Percentiles rank a stretch among this genome's conserved stretches.
Evolutionary conservation across 2,329 filamentous ascomycete species (phyloP).

Genomic region (Pseudogymnoascus verrucosus): DNA sequence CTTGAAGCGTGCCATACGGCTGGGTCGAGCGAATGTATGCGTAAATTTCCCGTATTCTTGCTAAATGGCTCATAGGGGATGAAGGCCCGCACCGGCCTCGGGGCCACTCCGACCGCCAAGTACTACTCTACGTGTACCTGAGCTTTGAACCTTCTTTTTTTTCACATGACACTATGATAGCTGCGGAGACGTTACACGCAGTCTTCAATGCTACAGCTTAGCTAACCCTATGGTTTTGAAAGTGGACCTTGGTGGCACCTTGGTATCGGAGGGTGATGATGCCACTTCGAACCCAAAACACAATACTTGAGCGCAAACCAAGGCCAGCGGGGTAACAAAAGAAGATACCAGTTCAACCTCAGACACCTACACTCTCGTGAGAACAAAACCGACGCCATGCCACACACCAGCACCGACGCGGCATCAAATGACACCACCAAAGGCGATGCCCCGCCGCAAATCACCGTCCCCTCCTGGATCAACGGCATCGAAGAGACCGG

Average conservation of each 20-base stretch:
- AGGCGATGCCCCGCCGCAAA: neutral
- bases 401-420: neutral
- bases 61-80: neutral
- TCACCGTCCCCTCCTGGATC: slow-evolving; percentile 38
- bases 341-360: neutral
- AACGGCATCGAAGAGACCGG: slow-evolving; percentile 38
- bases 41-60: neutral
- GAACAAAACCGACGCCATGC: neutral
- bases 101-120: neutral
- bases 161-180: neutral
- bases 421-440: slow-evolving; percentile 14
- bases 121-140: neutral
- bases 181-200: neutral
- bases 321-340: neutral
- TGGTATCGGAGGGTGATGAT: neutral
- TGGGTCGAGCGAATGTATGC: neutral
- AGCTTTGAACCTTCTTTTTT: neutral
- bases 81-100: neutral
- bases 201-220: neutral
- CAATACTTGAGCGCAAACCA: neutral
- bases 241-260: neutral
- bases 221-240: neutral
- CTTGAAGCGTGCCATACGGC: neutral
- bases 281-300: neutral
- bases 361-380: neutral